Evolutionary conservation across 1,284 basidiomycete genomes (phyloP).

Genomic region (Fomitopsis pinicola): DNA sequence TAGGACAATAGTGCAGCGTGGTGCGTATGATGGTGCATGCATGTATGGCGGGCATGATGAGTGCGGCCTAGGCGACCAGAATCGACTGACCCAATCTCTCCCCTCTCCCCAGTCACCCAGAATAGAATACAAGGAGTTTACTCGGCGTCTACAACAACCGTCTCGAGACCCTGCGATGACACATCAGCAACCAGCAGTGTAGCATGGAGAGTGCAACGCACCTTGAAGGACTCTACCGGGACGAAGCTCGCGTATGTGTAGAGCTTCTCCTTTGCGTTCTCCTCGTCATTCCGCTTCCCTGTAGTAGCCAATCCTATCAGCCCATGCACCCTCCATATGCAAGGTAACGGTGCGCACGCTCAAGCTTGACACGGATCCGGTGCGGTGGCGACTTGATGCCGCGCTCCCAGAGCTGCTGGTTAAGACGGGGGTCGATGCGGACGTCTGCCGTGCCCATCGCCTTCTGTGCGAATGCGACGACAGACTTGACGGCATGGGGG

Average conservation of each 20-base stretch:
- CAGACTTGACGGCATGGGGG: conserved; percentile 90
- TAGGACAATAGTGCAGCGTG: conserved; percentile 6
- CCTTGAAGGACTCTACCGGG: conserved; percentile 83
- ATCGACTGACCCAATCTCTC: background rate
- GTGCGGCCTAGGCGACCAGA: background rate
- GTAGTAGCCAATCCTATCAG: conserved; percentile 2
- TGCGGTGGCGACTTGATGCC: conserved; percentile 91
- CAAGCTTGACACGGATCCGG: conserved; percentile 86
- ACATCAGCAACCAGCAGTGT: background rate
- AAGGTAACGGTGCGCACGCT: conserved; percentile 61
- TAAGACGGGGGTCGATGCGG: conserved; percentile 88
- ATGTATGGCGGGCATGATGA: conserved; percentile 6
- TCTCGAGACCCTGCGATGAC: conserved; percentile 69
- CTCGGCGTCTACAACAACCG: conserved; percentile 75
- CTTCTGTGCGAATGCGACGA: conserved; percentile 86
- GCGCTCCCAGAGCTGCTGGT: conserved; percentile 88
- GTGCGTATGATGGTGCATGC: conserved; percentile 3
- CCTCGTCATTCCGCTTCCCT: conserved; percentile 92
- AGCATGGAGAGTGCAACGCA: conserved; percentile 28
- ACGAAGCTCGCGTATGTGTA: conserved; percentile 89
- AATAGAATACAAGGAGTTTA: conserved; percentile 26
- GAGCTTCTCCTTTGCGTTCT: conserved; percentile 96
- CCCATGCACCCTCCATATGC: background rate
- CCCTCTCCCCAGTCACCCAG: background rate
- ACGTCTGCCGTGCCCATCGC: conserved; percentile 93